A percentile compares a stretch with the other conserved stretches of the same genome.
Conservation (phyloP, 306 rosid species). For the Phaseolus lunatus region DNA sequence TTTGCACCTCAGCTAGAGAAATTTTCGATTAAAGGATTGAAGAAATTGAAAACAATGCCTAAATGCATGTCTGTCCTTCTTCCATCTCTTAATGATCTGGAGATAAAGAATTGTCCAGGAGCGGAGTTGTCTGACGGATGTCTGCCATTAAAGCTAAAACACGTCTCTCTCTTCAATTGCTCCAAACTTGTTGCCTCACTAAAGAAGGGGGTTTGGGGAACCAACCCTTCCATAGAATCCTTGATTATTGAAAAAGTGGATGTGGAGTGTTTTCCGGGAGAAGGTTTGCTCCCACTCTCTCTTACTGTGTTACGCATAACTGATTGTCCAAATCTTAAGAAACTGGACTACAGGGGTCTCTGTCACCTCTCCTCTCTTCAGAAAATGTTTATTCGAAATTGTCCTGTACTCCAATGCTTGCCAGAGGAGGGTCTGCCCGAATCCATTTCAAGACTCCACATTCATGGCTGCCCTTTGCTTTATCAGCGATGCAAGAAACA, state of each 20-base stretch:
- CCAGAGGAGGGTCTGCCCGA: constrained; percentile 39
- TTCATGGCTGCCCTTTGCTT: background rate
- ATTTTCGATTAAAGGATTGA: background rate
- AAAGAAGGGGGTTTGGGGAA: background rate
- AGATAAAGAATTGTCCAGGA: background rate
- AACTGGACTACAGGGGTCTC: constrained; percentile 14
- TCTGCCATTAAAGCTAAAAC: background rate
- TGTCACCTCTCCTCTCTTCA: constrained; percentile 8
- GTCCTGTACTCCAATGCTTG: constrained; percentile 36
- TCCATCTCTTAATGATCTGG: background rate
- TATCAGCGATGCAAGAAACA: background rate
- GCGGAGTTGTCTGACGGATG: background rate
- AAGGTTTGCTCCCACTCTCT: constrained; percentile 4
- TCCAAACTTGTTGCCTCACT: background rate
- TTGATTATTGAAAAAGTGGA: background rate
- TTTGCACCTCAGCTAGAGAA: background rate
- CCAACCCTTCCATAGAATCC: background rate
- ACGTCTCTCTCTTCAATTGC: background rate
- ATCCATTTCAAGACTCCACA: background rate
- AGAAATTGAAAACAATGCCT: background rate
- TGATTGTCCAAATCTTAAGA: background rate
- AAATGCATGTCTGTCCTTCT: background rate
- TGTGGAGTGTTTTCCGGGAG: background rate
- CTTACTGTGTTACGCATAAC: background rate
- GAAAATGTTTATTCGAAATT: accelerated